phyloP scores from a whole-genome alignment of 495 filamentous ascomycete species.

The Xanthoparmelia taractica region DNA sequence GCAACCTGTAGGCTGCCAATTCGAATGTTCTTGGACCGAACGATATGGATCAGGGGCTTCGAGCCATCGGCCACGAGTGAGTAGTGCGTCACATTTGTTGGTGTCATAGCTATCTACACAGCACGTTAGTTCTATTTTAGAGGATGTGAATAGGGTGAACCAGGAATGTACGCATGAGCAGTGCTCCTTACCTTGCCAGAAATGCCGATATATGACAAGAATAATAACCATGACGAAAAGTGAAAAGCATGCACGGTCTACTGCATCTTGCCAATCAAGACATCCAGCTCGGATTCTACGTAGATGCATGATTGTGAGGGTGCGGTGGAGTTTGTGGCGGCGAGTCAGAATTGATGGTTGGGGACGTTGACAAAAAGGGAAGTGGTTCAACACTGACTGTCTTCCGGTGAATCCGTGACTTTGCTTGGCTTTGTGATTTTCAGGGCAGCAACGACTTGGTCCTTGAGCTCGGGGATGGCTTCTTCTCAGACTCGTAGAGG shows the following conservation, averaged over 20 bases:
- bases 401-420: background rate
- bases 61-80: constrained; percentile 48
- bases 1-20: constrained; percentile 55
- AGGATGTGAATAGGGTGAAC: background rate
- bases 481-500: background rate
- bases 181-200: constrained; percentile 16
- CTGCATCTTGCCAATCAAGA: constrained; percentile 2
- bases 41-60: constrained; percentile 26
- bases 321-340: background rate
- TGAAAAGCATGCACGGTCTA: constrained; percentile 13
- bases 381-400: background rate
- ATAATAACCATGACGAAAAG: constrained; percentile 9
- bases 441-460: background rate
- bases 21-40: constrained; percentile 23
- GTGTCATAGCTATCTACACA: constrained; percentile 42
- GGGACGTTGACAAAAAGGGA: background rate
- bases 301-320: background rate
- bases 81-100: constrained; percentile 47
- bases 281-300: background rate
- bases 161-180: background rate
- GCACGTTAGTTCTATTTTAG: background rate
- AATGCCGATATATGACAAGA: constrained; percentile 15
- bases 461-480: background rate
- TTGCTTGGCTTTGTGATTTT: background rate
- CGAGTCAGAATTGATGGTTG: background rate